Conservation (phyloP, 306 rosid species). For the Chamaecrista fasciculata region DNA sequence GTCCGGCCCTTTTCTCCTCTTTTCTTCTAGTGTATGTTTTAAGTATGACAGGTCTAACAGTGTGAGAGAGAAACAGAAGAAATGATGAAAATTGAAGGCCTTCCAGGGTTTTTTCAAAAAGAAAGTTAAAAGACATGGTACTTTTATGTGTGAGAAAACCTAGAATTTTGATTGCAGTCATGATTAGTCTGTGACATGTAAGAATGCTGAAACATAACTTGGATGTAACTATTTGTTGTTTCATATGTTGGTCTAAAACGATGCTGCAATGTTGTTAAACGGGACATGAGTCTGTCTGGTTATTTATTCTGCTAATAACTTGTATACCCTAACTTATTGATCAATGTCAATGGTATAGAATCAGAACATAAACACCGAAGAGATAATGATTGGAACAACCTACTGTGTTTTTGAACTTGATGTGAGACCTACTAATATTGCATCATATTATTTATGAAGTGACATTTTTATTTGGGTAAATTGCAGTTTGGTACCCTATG, state of each 20-base stretch:
- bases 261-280: not conserved
- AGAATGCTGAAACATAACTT: slow-evolving; percentile 8
- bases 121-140: not conserved
- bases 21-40: too few relatives aligned
- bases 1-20: too few relatives aligned
- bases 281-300: not conserved
- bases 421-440: too few relatives aligned
- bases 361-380: not conserved
- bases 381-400: not conserved
- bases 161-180: not conserved
- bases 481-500: too few relatives aligned
- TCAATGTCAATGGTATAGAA: not conserved
- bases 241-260: not conserved
- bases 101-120: slow-evolving; percentile 5
- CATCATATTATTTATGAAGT: too few relatives aligned
- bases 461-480: too few relatives aligned
- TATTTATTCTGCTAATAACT: not conserved
- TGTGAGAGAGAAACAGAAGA: too few relatives aligned
- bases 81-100: slow-evolving; percentile 5
- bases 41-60: too few relatives aligned
- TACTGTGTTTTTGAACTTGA: too few relatives aligned
- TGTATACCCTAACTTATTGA: not conserved
- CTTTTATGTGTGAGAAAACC: not conserved
- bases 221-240: slow-evolving; percentile 8
- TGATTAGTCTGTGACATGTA: not conserved